A percentile compares a stretch with the other conserved stretches of the same genome.
Conservation (phyloP, 768 basidiomycete genomes). For the Kwoniella mangroviensis region DNA sequence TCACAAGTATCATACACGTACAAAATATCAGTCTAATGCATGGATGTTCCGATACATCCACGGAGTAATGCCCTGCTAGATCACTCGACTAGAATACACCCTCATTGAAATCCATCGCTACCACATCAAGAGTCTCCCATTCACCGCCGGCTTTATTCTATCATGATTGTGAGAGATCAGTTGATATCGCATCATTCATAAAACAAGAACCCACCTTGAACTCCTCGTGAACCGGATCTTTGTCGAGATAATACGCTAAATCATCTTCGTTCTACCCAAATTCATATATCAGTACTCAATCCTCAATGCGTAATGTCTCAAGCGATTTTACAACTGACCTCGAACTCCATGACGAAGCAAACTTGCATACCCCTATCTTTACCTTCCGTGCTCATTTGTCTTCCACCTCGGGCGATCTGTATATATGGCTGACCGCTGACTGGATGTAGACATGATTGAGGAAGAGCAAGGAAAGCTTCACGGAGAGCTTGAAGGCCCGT, state of each 20-base stretch:
- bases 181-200: not conserved
- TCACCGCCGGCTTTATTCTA: constrained; percentile 27
- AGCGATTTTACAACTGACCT: constrained; percentile 33
- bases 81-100: constrained; percentile 17
- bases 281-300: no score
- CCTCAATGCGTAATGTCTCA: no score
- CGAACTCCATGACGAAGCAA: constrained; percentile 47
- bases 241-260: constrained; percentile 46
- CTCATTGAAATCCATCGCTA: constrained; percentile 34
- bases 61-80: no score
- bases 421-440: constrained; percentile 35
- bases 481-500: constrained; percentile 32
- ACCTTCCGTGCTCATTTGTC: constrained; percentile 46
- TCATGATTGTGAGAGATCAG: not conserved
- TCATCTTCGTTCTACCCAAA: constrained; percentile 28
- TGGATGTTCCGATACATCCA: not conserved
- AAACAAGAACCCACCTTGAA: constrained; percentile 47
- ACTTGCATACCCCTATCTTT: constrained; percentile 43
- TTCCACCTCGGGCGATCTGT: constrained; percentile 44
- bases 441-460: constrained; percentile 33
- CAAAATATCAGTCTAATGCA: not conserved
- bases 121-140: constrained; percentile 29
- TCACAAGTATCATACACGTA: constrained; percentile 4
- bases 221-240: constrained; percentile 42
- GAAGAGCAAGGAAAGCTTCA: constrained; percentile 42